Evolutionary conservation across 163 green algal species (phyloP).

Genomic region (Scenedesmus sp.): DNA sequence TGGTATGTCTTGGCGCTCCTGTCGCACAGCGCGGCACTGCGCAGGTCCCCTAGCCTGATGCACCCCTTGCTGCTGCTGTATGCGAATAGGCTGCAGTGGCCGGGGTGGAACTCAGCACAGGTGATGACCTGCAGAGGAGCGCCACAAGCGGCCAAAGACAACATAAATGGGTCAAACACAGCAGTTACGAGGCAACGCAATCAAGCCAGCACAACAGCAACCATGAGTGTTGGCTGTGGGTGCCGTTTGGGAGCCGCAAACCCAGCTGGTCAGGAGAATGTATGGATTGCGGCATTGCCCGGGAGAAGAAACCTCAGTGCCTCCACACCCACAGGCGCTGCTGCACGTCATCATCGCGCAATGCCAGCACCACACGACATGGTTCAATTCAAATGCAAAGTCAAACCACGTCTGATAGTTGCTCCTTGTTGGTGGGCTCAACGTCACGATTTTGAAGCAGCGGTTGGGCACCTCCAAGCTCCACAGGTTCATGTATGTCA

Average conservation of each 20-base stretch:
- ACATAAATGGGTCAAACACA: not conserved
- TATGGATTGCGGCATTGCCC: too few relatives aligned
- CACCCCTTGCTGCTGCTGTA: constrained; percentile 95
- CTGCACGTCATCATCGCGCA: too few relatives aligned
- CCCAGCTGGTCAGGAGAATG: too few relatives aligned
- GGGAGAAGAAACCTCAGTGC: too few relatives aligned
- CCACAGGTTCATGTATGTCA: constrained; percentile 96
- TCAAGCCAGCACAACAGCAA: too few relatives aligned
- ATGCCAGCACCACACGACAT: not conserved
- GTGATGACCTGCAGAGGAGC: constrained; percentile 88
- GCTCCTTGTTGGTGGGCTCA: constrained; percentile 98
- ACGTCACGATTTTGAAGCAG: constrained; percentile 99
- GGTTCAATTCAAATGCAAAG: not conserved
- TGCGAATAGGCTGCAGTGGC: constrained; percentile 91
- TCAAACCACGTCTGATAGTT: constrained; percentile 88
- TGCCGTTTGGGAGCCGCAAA: too few relatives aligned
- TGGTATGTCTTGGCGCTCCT: constrained; percentile 85
- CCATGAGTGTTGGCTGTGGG: too few relatives aligned
- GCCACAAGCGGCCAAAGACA: not conserved
- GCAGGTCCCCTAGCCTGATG: constrained; percentile 95
- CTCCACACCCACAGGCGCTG: too few relatives aligned
- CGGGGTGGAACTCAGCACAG: constrained; percentile 94
- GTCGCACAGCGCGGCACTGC: constrained; percentile 88
- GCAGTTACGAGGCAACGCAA: not conserved
- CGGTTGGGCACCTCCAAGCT: constrained; percentile 90